Percentiles rank a stretch among this genome's conserved stretches.
Conservation (phyloP, 768 basidiomycete genomes). For the Macrolepiota dolichaula region DNA sequence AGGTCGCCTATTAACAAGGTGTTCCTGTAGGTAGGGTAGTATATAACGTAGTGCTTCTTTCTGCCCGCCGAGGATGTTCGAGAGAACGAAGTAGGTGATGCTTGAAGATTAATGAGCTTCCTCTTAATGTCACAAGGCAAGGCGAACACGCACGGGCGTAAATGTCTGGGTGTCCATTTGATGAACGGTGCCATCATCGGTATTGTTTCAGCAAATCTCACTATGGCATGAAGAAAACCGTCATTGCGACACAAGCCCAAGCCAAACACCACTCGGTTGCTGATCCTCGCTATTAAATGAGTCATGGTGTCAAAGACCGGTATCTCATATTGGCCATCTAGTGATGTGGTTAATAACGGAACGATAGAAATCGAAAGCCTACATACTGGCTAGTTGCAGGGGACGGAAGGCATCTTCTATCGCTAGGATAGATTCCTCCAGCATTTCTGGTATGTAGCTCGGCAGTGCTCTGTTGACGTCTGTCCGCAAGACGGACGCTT, state of each 20-base stretch:
- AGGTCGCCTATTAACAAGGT: constrained; percentile 20
- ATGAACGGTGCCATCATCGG: constrained; percentile 32
- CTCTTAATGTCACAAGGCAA: neutral
- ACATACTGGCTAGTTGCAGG: constrained; percentile 14
- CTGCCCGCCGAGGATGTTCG: constrained; percentile 31
- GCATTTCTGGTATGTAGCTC: constrained; percentile 31
- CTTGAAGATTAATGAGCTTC: constrained; percentile 15
- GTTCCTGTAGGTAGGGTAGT: constrained; percentile 25
- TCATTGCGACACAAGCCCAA: constrained; percentile 30
- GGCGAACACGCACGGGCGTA: constrained; percentile 26
- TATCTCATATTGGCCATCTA: constrained; percentile 20
- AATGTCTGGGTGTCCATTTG: constrained; percentile 25
- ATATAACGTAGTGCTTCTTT: constrained; percentile 25
- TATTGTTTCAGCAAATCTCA: constrained; percentile 31
- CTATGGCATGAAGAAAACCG: constrained; percentile 29
- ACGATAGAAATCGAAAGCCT: neutral
- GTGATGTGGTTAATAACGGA: neutral
- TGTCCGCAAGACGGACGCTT: constrained; percentile 30
- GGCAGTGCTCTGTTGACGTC: constrained; percentile 34
- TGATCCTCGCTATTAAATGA: constrained; percentile 32
- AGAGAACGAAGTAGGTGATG: constrained; percentile 28
- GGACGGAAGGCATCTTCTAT: constrained; percentile 25
- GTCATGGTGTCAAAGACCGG: constrained; percentile 35
- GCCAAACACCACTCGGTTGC: constrained; percentile 37
- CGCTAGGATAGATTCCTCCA: constrained; percentile 31